Evolutionary conservation across 768 basidiomycete species (phyloP).

Genomic region (Chlorophyllum brunneum): DNA sequence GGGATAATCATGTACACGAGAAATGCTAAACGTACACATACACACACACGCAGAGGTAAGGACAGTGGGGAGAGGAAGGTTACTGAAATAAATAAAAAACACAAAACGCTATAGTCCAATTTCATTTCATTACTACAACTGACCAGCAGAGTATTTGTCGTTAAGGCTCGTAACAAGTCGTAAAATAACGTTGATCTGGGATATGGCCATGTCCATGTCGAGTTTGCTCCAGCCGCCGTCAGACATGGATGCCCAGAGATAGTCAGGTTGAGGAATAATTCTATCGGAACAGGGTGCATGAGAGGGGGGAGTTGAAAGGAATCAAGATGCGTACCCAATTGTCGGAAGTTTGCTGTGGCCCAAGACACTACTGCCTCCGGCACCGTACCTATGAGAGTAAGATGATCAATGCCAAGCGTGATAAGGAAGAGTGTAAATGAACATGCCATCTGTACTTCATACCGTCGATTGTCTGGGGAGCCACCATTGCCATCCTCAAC

Average conservation of each 20-base stretch:
- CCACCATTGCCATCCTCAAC: slow-evolving; percentile 26
- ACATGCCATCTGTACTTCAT: slow-evolving; percentile 19
- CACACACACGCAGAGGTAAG: too few species aligned
- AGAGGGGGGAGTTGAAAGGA: too few species aligned
- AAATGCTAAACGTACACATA: too few species aligned
- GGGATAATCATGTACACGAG: too few species aligned
- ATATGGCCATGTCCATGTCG: slow-evolving; percentile 20
- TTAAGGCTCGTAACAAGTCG: slow-evolving; percentile 21
- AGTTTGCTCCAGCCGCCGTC: slow-evolving; percentile 29
- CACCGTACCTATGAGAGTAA: slow-evolving; percentile 20
- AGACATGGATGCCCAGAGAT: slow-evolving; percentile 25
- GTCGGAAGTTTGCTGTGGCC: slow-evolving; percentile 25
- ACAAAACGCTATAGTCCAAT: too few species aligned
- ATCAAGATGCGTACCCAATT: slow-evolving; percentile 19
- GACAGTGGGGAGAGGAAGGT: too few species aligned
- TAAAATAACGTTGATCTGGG: slow-evolving; percentile 27
- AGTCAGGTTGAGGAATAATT: slow-evolving; percentile 29
- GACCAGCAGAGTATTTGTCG: slow-evolving; percentile 16
- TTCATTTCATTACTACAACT: slow-evolving; percentile 5
- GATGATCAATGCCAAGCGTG: background rate
- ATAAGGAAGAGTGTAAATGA: background rate
- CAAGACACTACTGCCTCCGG: slow-evolving; percentile 25
- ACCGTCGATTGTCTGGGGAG: slow-evolving; percentile 23
- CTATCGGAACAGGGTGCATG: slow-evolving; percentile 10
- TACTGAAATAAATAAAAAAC: too few species aligned